Base-by-base conservation (phyloP, 192 early-diverging fungal species). In the Coemansia furcata region DNA sequence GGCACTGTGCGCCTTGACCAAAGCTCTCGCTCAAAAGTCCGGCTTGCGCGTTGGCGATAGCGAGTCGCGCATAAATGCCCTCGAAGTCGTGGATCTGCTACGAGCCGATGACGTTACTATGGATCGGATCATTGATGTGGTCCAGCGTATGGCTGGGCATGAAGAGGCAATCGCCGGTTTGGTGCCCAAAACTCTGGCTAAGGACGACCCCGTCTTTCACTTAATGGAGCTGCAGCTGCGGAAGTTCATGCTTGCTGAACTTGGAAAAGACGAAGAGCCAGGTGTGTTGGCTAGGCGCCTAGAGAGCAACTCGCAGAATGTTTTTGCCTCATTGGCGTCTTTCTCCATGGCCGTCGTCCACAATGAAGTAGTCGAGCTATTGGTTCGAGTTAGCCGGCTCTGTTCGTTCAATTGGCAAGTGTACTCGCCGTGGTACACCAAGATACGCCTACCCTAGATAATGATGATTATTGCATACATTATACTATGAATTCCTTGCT, bases 321-420 rank as follows among this genome's bases (percentile, higher is more conserved):
- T 74, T 10, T 26, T 30, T 29, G 66, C 62, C 15, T 42, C 46
- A 39, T 66, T 80, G 15, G 33, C 65, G 43, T 52, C 30, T 6
- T 39, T 65, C 36, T 61, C 63, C 5, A 66, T 80, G 49, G 38
- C 58, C 1, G 50, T 62, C 3, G 69, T 74, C 19, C 33, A 70
- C 19, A 62, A 29, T n/a, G 52, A 67, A 7, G 58, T 74, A 3
- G 61, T 39, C 21, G 42, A 26, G 9, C 37, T 80, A 54, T 47
- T 74, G 15, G 26, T 63, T 37, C 57, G 66, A 38, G 69, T 74
- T 0, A 65, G 55, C 40, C 65, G 68, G 26, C 72, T 80, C 43
- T 69, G 72, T 35, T 36, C 58, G n/a, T 71, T 80, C 23, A 80
- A 80, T 60, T 80, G 77, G 77, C 68, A 74, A 54, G 77, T 80